Evolutionary conservation across 2,329 filamentous ascomycete species (phyloP), one percentile per base, ranked within the genome.

Genomic region (Botrytis tulipae): DNA sequence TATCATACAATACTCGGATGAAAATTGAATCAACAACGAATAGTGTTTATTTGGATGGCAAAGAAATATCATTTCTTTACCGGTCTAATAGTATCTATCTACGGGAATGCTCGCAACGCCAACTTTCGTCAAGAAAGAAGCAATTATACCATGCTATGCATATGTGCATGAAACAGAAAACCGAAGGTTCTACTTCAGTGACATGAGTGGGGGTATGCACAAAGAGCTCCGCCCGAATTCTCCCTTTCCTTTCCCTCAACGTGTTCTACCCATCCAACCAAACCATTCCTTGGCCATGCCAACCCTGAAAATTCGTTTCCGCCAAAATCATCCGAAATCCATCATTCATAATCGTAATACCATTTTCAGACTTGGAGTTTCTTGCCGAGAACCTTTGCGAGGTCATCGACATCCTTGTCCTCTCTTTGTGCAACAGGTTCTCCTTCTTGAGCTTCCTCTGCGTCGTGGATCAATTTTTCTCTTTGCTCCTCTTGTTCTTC

Each of bases 381-480:
- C 20, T 73, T 73, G 32, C 63, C 71, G 78, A 98, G 84, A 80
- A 89, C 87, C 81, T 91, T 88, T 25, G 94, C 92, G 80, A 98
- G 84, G 63, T 90, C 90, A 79, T 98, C 94, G 57, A 98, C 93
- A 46, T 92, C 92, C 82, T 90, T 89, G 81, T 95, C 90, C 82
- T 93, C 88, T 77, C 88, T 83, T 82, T 91, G 88, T 25, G 89
- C 87, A n/a, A 91, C 89, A 59, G 92, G 91, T 82, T 94, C 88
- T 20, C 37, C 51, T 76, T 92, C 87, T 82, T 94, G 91, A 0
- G 91, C 91, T 79, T 90, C 87, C 78, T 94, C 88, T 6, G 91
- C 92, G 77, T 92, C 89, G 83, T 91, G 88, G 78, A 91, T 80
- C 54, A 90, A 83, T 82, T 91, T 92, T 84, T 94, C 91, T 60